Evolutionary conservation across 169 alveolate genomes (phyloP).

Genomic region (Cryptosporidium canis): DNA sequence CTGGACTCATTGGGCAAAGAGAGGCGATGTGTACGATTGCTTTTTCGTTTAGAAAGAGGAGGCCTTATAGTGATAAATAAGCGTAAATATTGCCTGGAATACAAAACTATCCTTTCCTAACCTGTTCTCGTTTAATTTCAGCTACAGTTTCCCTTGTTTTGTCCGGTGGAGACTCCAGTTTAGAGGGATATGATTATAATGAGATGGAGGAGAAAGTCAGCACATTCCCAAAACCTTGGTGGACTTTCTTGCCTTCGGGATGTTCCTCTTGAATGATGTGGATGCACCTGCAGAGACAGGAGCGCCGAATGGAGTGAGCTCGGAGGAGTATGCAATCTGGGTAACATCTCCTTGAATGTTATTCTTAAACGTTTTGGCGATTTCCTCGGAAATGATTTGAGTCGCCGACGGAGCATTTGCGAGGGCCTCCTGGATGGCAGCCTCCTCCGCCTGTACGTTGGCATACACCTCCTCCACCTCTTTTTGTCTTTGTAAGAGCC

Average conservation of each 20-base stretch:
- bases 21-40: too few species aligned
- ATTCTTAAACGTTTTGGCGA: constrained; percentile 57
- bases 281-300: constrained; percentile 73
- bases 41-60: background rate
- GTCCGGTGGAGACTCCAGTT: background rate
- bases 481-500: constrained; percentile 60
- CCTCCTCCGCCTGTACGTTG: constrained; percentile 70
- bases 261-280: constrained; percentile 65
- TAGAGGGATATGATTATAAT: background rate
- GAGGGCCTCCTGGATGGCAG: constrained; percentile 70
- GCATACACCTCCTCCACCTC: constrained; percentile 72
- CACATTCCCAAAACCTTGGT: constrained; percentile 71
- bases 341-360: constrained; percentile 73
- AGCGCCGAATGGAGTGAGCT: constrained; percentile 69
- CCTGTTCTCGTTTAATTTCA: background rate
- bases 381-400: constrained; percentile 70
- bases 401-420: constrained; percentile 46
- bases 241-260: constrained; percentile 56
- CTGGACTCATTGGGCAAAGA: too few species aligned
- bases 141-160: background rate
- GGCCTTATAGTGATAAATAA: background rate
- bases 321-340: constrained; percentile 66
- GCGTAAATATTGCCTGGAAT: background rate
- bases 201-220: background rate
- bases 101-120: background rate